Evolutionary conservation across 768 basidiomycete species (phyloP), one percentile per base, ranked within the genome.

Genomic region (Lepiota brunneoincarnata): DNA sequence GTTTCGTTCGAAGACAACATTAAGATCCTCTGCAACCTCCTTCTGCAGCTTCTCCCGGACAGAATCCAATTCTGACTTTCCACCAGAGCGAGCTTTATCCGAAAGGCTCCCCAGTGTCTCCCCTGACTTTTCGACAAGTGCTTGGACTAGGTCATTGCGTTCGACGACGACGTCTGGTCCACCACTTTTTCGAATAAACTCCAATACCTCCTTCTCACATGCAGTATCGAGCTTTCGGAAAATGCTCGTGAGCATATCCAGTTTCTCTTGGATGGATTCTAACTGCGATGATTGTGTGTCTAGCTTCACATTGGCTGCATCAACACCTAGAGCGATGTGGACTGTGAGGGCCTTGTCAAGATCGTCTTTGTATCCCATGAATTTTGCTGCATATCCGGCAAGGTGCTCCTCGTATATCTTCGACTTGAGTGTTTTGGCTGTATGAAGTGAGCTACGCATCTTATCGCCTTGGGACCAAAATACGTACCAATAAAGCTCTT

Each of bases 171-270:
- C 66, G 26, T 69, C 67, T 0, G 62, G 63, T 1, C 77, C 77
- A 2, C 77, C 77, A 34, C 75, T 66, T 7, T 67, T 61, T 9
- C 69, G 63, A n/a, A 80, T 69, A 48, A 76, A 72, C 35, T 66
- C 64, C 3, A 64, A 56, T 1, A 76, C 49, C 35, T 76, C 74
- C 39, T 63, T 63, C 49, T 78, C 75, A 6, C 71, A 67, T 0
- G 73, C 70, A 0, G 75, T 69, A 17, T 76, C 71, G 6, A 76
- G 59, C 39, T 66, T 68, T 11, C 69, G 63, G 50, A 77, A 74
- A 20, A n/a, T n/a, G n/a, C n/a, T n/a, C n/a, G n/a, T n/a, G n/a
- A 78, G 62, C 5, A n/a, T 41, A 51, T 72, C 64, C 10, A 75
- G 59, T 46, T 69, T 72, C 20, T 64, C 56, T 37, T 72, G 61